Base-by-base conservation (phyloP, 1,139 yeast species). In the Protomyces pachydermus region DNA sequence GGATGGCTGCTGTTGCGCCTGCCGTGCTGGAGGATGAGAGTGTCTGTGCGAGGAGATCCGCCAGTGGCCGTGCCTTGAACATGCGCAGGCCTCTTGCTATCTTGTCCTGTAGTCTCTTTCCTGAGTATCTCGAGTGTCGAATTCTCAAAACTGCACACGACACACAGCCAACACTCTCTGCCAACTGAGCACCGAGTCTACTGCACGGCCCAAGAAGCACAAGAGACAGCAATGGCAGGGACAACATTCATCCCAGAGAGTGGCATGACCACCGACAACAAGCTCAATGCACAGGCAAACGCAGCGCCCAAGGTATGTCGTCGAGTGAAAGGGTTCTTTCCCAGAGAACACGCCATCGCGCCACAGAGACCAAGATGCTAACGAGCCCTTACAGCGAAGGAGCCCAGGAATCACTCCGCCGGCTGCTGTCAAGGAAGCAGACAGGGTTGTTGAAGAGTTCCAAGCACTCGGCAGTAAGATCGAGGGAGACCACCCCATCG, bases 181-280 rank as follows among this genome's bases (percentile, higher is more conserved):
- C 23, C 23, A 1, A 20, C 23, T 20, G 3, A 20, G 3, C 2
- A 20, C 23, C 23, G 2, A 28, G 32, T 6, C 8, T 28, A 4
- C 32, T 28, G 32, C 32, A 28, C 32, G 32, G 32, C 32, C 32
- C 32, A 28, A 28, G 32, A 28, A 28, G 32, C 8, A 28, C 32
- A 18, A 42, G 23, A 42, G 28, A 42, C 5, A 52, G 45, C 32
- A 10, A 58, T 58, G 62, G 37, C 55, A 16, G 51, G 51, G 20
- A 32, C 56, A 14, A 58, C 62, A 12, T 58, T 58, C 32, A 45
- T 58, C 20, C 62, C 62, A 52, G 62, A 58, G 55, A 51, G 56
- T 25, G 62, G 62, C 10, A 51, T 58, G 18, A 37, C 48, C 10
- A 58, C 62, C 8, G 56, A 58, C 32, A 58, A 42, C 34, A 58